Evolutionary conservation across 106 monocot species (phyloP), one percentile per base, ranked within the genome.

Genomic region (Acanthochlamys bracteata): DNA sequence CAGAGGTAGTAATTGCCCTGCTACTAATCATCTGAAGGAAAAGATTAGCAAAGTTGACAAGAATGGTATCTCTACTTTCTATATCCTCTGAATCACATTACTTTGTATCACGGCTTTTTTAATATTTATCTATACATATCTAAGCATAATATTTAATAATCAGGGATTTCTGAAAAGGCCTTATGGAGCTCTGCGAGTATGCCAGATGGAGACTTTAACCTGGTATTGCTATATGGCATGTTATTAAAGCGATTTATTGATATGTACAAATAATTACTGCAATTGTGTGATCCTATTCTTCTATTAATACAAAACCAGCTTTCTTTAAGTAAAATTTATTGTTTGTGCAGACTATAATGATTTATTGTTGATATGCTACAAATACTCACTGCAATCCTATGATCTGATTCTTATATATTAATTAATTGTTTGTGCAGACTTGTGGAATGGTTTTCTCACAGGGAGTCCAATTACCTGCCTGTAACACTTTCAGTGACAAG

Each of bases 11-110:
- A 12, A 10, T 22, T n/a, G 23, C 13, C 22, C 60, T 20, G 60
- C 71, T 15, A 22, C 39, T 51, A 71, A 25, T 39, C 16, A 19
- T 39, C 65, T 23, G 6, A 47, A 66, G 65, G 42, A 59, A 20
- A 63, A 53, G 23, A 47, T 59, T 25, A 17, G 16, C 13, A 21
- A 10, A 11, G 22, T 41, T 12, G 39, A 66, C 46, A 59, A 64
- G 25, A 66, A 15, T 8, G 27, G 25, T 61, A 39, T 25, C 21
- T n/a, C n/a, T n/a, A n/a, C n/a, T n/a, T n/a, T 58, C 58, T 58
- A 25, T 45, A 13, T 7, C 43, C 43, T 7, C 10, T 45, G 7
- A 13, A 45, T 45, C 13, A 45, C 43, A 7, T 45, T 45, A 13
- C 13, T 45, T 45, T 9, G 10, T 45, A 7, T 9, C 43, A n/a